phyloP scores from a whole-genome alignment of 2,329 filamentous ascomycete species.

The Aaosphaeria pasadenensis region DNA sequence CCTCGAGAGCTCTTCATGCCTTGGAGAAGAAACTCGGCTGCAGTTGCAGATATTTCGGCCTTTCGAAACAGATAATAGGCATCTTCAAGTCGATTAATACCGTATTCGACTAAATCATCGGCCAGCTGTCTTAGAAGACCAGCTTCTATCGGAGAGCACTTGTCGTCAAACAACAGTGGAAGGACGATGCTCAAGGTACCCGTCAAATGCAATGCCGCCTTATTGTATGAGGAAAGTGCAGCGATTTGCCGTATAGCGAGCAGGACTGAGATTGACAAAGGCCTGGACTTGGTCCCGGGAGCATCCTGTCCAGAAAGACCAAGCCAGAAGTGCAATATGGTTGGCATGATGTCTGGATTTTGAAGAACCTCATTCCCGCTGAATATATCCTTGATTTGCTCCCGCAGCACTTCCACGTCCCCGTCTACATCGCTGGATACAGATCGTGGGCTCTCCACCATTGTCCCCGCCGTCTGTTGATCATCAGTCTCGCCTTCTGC shows the following conservation, averaged over 20 bases:
- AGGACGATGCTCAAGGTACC: conserved; percentile 33
- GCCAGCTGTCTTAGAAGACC: conserved; percentile 63
- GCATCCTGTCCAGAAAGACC: conserved; percentile 29
- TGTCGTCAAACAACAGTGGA: conserved; percentile 34
- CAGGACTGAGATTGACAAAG: conserved; percentile 34
- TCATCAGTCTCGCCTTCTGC: conserved; percentile 1
- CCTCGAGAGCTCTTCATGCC: conserved; percentile 72
- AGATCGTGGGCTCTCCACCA: conserved; percentile 24
- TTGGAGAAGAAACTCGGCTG: conserved; percentile 68
- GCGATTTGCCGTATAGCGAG: conserved; percentile 34
- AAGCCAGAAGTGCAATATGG: conserved; percentile 38
- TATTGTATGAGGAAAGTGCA: conserved; percentile 35
- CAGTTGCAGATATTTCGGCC: conserved; percentile 50
- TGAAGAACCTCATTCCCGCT: conserved; percentile 40
- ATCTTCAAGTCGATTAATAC: conserved; percentile 77
- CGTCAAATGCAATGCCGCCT: conserved; percentile 35
- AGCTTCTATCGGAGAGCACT: conserved; percentile 25
- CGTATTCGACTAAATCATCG: conserved; percentile 67
- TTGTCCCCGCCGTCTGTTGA: conserved; percentile 14
- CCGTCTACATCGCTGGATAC: conserved; percentile 22
- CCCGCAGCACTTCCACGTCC: conserved; percentile 25
- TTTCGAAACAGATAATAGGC: conserved; percentile 70
- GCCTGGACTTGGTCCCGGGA: conserved; percentile 30
- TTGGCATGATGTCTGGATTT: conserved; percentile 39
- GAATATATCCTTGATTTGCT: conserved; percentile 32